A percentile compares a stretch with the other conserved stretches of the same genome.
These are phyloP conservation scores for Elaeagnus macrophylla DNA, from an alignment of 306 rosid genomes.

Conservation along the genomic window DNA sequence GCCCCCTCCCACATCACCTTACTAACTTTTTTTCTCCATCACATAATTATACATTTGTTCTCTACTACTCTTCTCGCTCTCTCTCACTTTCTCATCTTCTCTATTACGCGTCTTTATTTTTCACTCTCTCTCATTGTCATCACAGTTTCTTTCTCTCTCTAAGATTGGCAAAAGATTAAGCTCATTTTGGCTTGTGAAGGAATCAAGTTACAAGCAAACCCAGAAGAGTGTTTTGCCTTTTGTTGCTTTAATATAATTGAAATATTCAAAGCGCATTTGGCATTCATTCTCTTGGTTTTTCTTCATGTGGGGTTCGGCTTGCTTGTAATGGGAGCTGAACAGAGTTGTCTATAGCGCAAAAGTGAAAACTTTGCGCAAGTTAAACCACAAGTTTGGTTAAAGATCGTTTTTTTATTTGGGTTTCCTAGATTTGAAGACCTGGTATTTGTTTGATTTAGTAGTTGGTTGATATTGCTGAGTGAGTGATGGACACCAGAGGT, in stretches of 20 bases:
- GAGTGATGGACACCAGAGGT: constrained; percentile 78
- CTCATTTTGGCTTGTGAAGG: constrained; percentile 44
- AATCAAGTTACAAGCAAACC: constrained; percentile 17
- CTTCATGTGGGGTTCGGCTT: constrained; percentile 23
- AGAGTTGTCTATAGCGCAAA: constrained; percentile 24
- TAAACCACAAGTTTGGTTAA: constrained; percentile 16
- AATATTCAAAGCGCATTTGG: background rate
- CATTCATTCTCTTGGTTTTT: constrained; percentile 16
- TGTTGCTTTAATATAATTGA: background rate
- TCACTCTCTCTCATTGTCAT: constrained; percentile 15
- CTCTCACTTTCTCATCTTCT: constrained; percentile 41
- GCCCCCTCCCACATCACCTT: constrained; percentile 48
- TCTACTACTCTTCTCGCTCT: constrained; percentile 24
- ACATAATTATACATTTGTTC: constrained; percentile 6
- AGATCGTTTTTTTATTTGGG: constrained; percentile 22
- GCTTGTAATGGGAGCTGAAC: constrained; percentile 20
- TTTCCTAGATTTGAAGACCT: constrained; percentile 21
- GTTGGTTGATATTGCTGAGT: background rate
- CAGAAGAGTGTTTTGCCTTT: background rate
- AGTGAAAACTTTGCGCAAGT: constrained; percentile 27
- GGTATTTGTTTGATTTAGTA: constrained; percentile 12
- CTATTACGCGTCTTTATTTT: constrained; percentile 61
- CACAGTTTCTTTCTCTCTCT: constrained; percentile 9
- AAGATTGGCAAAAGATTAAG: constrained; percentile 26
- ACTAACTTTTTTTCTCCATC: constrained; percentile 6